Evolutionary conservation across 148 eudicot genomes (phyloP).

Genomic region (Chenopodium album): DNA sequence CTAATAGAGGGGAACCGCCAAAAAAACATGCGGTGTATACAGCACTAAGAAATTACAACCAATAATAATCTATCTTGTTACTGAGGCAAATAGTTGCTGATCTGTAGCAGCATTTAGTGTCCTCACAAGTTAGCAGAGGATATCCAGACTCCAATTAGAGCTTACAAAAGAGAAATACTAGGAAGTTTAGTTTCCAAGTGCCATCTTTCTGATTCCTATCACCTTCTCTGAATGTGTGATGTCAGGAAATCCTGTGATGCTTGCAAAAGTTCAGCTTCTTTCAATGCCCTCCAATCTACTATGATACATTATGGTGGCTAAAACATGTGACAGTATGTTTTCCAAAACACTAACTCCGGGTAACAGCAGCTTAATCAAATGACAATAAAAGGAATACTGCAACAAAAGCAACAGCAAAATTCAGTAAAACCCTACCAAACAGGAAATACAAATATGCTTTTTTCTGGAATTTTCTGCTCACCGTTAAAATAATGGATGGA

Average conservation of each 20-base stretch:
- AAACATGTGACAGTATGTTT: neutral
- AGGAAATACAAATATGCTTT: neutral
- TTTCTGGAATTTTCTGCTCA: slow-evolving; percentile 1
- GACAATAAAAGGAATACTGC: slow-evolving; percentile 5
- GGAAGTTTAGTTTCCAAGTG: neutral
- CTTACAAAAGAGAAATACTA: neutral
- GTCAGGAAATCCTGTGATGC: neutral
- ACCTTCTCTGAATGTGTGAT: neutral
- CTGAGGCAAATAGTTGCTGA: slow-evolving; percentile 8
- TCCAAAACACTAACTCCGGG: neutral
- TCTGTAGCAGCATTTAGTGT: neutral
- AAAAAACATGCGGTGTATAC: slow-evolving; percentile 17
- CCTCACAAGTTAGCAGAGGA: neutral
- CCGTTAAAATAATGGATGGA: slow-evolving; percentile 2
- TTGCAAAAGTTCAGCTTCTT: neutral
- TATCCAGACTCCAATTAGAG: slow-evolving; percentile 3
- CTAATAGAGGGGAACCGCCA: slow-evolving; percentile 16
- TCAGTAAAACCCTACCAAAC: neutral
- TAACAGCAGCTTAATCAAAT: neutral
- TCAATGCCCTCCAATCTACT: slow-evolving; percentile 17
- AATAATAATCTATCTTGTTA: neutral
- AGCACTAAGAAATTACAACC: slow-evolving; percentile 12
- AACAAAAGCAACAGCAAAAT: neutral
- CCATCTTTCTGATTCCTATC: neutral
- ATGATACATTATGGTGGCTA: slow-evolving; percentile 14